Evolutionary conservation across 1,284 basidiomycete genomes (phyloP).

Genomic region (Naganishia liquefaciens): DNA sequence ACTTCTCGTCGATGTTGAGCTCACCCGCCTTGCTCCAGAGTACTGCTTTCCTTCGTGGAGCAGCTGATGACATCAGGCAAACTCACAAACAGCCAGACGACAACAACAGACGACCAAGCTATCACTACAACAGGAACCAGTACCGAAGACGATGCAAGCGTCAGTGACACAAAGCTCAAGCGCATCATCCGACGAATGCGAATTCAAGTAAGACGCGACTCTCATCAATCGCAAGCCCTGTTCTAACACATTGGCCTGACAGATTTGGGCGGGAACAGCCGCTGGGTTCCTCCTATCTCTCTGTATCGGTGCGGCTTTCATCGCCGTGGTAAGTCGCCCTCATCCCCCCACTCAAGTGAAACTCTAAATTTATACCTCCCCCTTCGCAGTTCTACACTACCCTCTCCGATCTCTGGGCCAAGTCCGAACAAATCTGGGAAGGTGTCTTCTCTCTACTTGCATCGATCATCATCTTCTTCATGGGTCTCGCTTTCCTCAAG

Average conservation of each 20-base stretch:
- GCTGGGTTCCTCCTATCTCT: conserved; percentile 74
- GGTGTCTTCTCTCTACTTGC: conserved; percentile 81
- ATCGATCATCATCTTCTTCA: conserved; percentile 74
- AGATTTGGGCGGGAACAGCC: conserved; percentile 78
- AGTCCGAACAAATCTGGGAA: conserved; percentile 57
- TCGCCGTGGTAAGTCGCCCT: conserved; percentile 53
- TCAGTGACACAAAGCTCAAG: conserved; percentile 37
- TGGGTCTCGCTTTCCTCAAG: conserved; percentile 72
- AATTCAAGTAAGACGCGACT: conserved; percentile 35
- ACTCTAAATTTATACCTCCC: neutral
- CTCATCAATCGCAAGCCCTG: neutral
- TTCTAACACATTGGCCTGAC: conserved; percentile 9
- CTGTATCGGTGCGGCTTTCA: conserved; percentile 62
- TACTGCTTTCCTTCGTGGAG: conserved; percentile 55
- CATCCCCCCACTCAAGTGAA: too few species aligned
- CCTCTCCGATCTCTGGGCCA: conserved; percentile 58
- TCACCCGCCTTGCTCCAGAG: conserved; percentile 29
- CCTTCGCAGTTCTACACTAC: conserved; percentile 57
- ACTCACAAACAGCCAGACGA: conserved; percentile 33
- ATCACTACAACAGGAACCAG: conserved; percentile 21
- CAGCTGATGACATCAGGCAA: conserved; percentile 52
- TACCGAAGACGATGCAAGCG: conserved; percentile 34
- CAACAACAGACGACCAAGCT: conserved; percentile 7
- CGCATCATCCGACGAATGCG: conserved; percentile 52
- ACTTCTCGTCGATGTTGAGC: conserved; percentile 1